Evolutionary conservation across 2,329 filamentous ascomycete species (phyloP).

Genomic region (Xylariaceae sp.): DNA sequence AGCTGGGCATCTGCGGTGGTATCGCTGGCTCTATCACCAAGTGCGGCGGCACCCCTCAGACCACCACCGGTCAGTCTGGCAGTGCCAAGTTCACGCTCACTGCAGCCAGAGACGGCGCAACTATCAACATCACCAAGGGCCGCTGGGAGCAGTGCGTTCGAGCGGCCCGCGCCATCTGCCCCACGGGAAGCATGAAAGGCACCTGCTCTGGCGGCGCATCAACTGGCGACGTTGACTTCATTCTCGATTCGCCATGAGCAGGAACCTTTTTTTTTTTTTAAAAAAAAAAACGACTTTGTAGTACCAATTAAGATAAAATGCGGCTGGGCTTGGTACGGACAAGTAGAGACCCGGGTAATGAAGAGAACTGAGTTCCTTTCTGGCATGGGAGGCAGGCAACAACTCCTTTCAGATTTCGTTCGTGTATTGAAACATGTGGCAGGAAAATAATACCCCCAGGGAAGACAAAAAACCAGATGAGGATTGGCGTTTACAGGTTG

Average conservation of each 20-base stretch:
- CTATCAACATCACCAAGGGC: slow-evolving; percentile 51
- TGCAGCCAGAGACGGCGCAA: slow-evolving; percentile 40
- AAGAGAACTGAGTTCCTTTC: slow-evolving; percentile 14
- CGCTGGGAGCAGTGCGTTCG: slow-evolving; percentile 52
- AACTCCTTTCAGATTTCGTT: slow-evolving; percentile 12
- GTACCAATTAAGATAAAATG: not conserved
- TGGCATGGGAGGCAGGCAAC: slow-evolving; percentile 15
- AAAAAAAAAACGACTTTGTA: slow-evolving; percentile 2
- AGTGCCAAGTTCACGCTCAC: slow-evolving; percentile 47
- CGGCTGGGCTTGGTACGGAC: not conserved
- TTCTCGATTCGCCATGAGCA: slow-evolving; percentile 31
- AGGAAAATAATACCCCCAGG: slow-evolving; percentile 17
- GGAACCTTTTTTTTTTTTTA: too few relatives aligned
- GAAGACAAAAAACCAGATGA: slow-evolving; percentile 9
- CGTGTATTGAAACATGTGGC: slow-evolving; percentile 18
- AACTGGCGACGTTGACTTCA: slow-evolving; percentile 44
- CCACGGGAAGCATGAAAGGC: slow-evolving; percentile 45
- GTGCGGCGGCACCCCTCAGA: slow-evolving; percentile 43
- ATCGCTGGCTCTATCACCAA: slow-evolving; percentile 44
- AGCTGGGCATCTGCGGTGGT: slow-evolving; percentile 49
- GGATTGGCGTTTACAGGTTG: slow-evolving; percentile 12
- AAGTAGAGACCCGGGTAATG: not conserved
- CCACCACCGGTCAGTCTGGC: slow-evolving; percentile 44
- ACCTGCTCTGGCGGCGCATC: slow-evolving; percentile 47
- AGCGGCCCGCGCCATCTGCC: slow-evolving; percentile 49